Evolutionary conservation across 2,329 filamentous ascomycete species (phyloP), one percentile per base, ranked within the genome.

Genomic region (Beauveria australis): DNA sequence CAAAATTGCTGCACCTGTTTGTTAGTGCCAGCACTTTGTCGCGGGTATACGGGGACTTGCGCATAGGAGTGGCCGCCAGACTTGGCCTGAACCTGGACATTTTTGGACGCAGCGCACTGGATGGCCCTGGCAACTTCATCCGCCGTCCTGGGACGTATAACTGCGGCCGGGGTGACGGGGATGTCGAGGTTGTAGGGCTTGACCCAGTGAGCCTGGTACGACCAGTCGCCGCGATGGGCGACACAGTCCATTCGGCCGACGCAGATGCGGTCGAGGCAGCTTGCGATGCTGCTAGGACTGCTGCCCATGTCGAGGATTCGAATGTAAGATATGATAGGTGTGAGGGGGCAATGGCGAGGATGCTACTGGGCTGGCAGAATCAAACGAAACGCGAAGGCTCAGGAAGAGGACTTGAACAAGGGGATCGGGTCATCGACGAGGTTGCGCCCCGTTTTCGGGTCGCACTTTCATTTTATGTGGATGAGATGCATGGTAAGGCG

Each of bases 31-130:
- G 33, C 33, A 14, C 33, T 5, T 14, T 12, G 33, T 37, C 12
- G 33, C 33, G 12, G 33, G 5, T 49, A n/a, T 8, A 18, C n/a
- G 2, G 2, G 2, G n/a, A 63, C 78, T 66, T 69, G 81, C 80
- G 76, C 84, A 64, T 85, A 89, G 0, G 83, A 87, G 66, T 88
- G 86, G 0, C 86, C 86, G 4, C 85, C 86, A 1, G 83, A 85
- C 64, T 78, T 82, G 24, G 85, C 80, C 67, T 87, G 84, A 0
- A 88, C 82, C 64, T 81, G 80, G 57, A 82, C 70, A 6, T 73
- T 72, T 61, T 75, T 73, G 26, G 77, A 63, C 2, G 68, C 74
- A 5, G 84, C 85, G 67, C 85, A 88, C 55, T 80, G 78, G 44
- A 88, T 77, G 16, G 83, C 80, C 22, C 73, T 78, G 1, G 83